These are phyloP conservation scores for Peribolospora kevripleyi DNA, from an alignment of 768 basidiomycete species.

Conservation along the genomic window DNA sequence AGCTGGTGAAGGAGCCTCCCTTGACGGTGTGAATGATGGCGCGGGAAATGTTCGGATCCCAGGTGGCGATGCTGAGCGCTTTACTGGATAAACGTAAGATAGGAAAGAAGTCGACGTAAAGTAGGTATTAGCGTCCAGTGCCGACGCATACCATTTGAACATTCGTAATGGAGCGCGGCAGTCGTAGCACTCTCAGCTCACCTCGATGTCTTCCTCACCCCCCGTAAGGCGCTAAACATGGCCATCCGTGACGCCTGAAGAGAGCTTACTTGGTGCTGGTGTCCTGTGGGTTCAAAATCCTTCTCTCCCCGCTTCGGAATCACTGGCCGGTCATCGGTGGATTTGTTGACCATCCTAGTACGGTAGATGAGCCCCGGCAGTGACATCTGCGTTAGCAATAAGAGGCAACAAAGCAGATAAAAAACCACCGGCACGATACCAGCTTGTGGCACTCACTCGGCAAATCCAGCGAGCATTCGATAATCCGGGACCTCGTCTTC, in stretches of 20 bases:
- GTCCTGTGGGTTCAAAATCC: conserved; percentile 61
- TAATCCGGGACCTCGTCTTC: too few relatives aligned
- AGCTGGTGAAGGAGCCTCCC: conserved; percentile 3
- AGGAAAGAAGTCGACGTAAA: too few relatives aligned
- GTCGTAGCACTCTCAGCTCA: conserved; percentile 16
- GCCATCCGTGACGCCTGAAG: conserved; percentile 56
- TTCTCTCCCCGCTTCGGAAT: conserved; percentile 96
- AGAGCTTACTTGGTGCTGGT: conserved; percentile 39
- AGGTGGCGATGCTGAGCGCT: conserved; percentile 49
- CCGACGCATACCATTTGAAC: conserved; percentile 6
- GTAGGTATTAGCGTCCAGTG: conserved; percentile 6
- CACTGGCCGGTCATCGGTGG: conserved; percentile 29
- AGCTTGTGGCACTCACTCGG: too few relatives aligned
- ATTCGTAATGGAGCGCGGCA: too few relatives aligned
- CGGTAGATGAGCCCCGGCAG: too few relatives aligned
- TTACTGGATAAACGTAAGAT: background rate
- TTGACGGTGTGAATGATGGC: conserved; percentile 17
- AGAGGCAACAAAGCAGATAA: too few relatives aligned
- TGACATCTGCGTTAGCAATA: too few relatives aligned
- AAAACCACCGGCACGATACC: too few relatives aligned
- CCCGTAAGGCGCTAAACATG: conserved; percentile 59
- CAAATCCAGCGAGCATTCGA: too few relatives aligned
- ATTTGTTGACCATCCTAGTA: too few relatives aligned
- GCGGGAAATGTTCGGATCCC: conserved; percentile 41
- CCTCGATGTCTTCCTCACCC: conserved; percentile 53